A percentile compares a stretch with the other conserved stretches of the same genome.
Conservation (phyloP, 441 rosid genomes). For the Kokia cookei region DNA sequence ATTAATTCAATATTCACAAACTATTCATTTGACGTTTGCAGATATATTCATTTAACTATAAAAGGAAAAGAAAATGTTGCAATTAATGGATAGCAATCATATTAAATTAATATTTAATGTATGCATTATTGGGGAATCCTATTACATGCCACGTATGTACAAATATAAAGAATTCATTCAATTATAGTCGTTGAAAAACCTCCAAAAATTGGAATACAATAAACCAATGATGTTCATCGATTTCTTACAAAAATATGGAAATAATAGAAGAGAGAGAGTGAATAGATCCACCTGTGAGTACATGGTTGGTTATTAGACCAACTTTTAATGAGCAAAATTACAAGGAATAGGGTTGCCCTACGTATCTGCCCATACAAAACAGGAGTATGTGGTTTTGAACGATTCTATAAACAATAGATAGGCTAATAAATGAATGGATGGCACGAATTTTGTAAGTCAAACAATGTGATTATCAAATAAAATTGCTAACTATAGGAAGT, state of each 20-base stretch:
- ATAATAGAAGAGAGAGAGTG: slow-evolving; percentile 29
- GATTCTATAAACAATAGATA: neutral
- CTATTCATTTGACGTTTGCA: no score
- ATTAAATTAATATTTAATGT: neutral
- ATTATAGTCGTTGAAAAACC: slow-evolving; percentile 22
- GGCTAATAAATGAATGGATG: neutral
- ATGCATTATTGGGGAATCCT: neutral
- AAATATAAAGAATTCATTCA: slow-evolving; percentile 14
- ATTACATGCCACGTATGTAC: no score
- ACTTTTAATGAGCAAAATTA: neutral
- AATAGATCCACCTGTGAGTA: neutral
- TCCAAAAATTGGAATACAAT: neutral
- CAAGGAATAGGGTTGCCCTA: neutral
- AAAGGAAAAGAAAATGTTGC: no score
- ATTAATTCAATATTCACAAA: no score
- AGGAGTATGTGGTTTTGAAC: neutral
- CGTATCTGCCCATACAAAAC: neutral
- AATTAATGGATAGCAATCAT: neutral
- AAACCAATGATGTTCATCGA: neutral
- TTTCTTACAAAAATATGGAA: slow-evolving; percentile 9
- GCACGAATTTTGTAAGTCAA: neutral
- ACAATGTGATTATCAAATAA: neutral
- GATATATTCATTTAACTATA: neutral
- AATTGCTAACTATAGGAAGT: neutral
- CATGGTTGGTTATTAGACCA: neutral